Evolutionary conservation across 1,139 yeast species (phyloP), one percentile per base, ranked within the genome.

Genomic region (Yamadazyma friedrichii): DNA sequence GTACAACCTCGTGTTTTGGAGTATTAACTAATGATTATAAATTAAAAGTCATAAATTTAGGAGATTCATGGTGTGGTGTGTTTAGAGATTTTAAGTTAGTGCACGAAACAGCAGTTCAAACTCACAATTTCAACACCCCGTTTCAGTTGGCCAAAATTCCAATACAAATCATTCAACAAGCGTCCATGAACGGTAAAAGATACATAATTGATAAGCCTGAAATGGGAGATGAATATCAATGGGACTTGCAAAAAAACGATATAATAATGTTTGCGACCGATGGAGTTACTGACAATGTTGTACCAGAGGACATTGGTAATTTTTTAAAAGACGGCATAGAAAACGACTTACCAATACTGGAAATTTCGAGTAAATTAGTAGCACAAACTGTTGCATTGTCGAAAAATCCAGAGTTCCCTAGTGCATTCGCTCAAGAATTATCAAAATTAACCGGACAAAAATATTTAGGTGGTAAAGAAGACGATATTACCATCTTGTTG

Each of bases 41-140:
- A 29, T 60, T 93, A 29, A 65, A 69, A 34, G 84, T 88, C 0
- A 85, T 94, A 3, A 93, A 91, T 55, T 65, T 93, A 42, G 98
- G 98, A 6, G 98, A 93, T 59, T 89, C 97, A 2, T 94, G 97
- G 84, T 88, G 89, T 62, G 91, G 95, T 20, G 78, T 91, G 9
- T 87, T 89, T 60, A 70, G 96, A 48, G 70, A 80, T 42, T 78
- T 76, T 50, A 68, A 77, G 50, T 68, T 89, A 35, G 70, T 85
- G 6, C 64, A 76, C 30, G 84, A 85, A 55, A 86, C 96, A 0
- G 72, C 72, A 44, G 83, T 86, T 49, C 97, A 89, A 66, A 82
- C 91, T 2, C 93, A 88, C 54, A 87, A 82, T 40, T 91, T 91
- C 67, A 91, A 91, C 58, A 89, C 96, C 1, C 97, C 97, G 1